A percentile compares a stretch with the other conserved stretches of the same genome.
Conservation (phyloP, 352 stramenopile species). For the Elongisporangium senticosum region DNA sequence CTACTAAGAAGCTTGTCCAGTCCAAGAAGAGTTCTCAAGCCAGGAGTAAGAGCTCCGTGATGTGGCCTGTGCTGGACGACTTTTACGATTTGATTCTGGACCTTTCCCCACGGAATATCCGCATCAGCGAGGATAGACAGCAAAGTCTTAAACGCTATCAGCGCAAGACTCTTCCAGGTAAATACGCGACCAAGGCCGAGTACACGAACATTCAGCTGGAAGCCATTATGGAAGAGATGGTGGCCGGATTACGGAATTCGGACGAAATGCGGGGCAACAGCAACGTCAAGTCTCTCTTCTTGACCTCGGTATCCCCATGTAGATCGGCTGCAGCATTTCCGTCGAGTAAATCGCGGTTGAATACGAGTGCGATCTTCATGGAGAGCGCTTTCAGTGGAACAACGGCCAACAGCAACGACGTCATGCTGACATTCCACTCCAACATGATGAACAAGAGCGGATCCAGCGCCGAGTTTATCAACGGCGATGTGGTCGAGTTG, state of each 20-base stretch:
- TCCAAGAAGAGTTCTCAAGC: constrained; percentile 8
- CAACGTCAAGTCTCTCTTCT: constrained; percentile 18
- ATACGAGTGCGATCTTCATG: constrained; percentile 53
- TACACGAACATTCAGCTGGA: constrained; percentile 57
- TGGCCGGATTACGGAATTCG: constrained; percentile 46
- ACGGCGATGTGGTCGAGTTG: constrained; percentile 55
- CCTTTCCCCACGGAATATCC: constrained; percentile 41
- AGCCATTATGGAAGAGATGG: constrained; percentile 65
- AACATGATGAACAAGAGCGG: constrained; percentile 13
- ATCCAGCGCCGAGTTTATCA: constrained; percentile 37
- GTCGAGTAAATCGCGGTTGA: constrained; percentile 16
- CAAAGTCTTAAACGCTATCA: constrained; percentile 25
- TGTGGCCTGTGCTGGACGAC: constrained; percentile 71
- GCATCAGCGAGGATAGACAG: constrained; percentile 21
- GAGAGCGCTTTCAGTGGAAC: constrained; percentile 64
- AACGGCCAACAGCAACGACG: constrained; percentile 36
- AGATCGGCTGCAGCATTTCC: constrained; percentile 15
- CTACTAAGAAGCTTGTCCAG: constrained; percentile 11
- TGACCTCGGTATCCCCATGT: constrained; percentile 65
- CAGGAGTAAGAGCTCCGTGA: constrained; percentile 45
- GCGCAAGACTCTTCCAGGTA: constrained; percentile 28
- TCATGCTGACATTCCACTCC: constrained; percentile 54
- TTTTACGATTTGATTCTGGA: constrained; percentile 77
- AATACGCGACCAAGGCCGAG: constrained; percentile 39
- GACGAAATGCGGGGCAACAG: constrained; percentile 31